Conservation (phyloP, 1,284 basidiomycete genomes). For the Stereum hirsutum region DNA sequence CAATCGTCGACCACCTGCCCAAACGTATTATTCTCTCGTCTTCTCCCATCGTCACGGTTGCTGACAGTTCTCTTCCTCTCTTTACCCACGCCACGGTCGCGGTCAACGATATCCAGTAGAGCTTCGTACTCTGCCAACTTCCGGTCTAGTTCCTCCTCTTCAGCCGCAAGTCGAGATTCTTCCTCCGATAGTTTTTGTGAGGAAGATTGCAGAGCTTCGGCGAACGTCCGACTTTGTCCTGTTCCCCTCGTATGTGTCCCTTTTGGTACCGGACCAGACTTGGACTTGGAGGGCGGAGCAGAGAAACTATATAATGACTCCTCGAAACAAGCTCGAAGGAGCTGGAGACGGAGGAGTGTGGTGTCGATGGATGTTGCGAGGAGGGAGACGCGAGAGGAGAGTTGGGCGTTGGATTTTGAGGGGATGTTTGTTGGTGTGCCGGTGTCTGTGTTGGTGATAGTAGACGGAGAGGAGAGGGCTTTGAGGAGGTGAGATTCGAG, state of each 20-base stretch:
- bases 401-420: not conserved
- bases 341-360: not conserved
- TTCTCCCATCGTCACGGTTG: not conserved
- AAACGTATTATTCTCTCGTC: not conserved
- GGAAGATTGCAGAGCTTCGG: not conserved
- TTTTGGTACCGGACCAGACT: too few species aligned
- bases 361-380: not conserved
- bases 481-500: too few species aligned
- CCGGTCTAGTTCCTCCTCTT: not conserved
- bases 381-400: not conserved
- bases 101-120: not conserved
- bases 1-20: not conserved
- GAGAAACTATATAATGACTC: not conserved
- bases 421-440: not conserved
- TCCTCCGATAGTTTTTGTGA: not conserved
- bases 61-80: too few species aligned
- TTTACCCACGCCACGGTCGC: too few species aligned
- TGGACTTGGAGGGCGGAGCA: not conserved
- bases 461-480: too few species aligned
- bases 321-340: not conserved
- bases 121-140: not conserved
- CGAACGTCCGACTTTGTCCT: too few species aligned
- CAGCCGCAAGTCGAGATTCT: not conserved
- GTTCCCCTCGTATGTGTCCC: too few species aligned
- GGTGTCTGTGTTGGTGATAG: too few species aligned